Base-by-base conservation (phyloP, 768 basidiomycete genomes). In the Rhodotorula kratochvilovae region DNA sequence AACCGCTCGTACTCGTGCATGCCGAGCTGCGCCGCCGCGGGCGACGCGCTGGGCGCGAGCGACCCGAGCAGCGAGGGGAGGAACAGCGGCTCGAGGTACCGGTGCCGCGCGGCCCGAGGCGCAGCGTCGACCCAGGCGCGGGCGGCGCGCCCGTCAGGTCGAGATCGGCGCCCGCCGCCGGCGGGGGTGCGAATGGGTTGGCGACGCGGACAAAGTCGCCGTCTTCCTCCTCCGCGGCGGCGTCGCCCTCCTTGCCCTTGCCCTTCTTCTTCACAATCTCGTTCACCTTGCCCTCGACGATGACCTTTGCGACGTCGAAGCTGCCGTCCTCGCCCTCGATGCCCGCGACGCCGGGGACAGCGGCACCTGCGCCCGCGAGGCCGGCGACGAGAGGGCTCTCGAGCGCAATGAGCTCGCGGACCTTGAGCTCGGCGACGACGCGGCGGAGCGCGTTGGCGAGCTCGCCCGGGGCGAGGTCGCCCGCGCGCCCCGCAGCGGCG, bases 261-360 rank as follows among this genome's bases (percentile, higher is more conserved):
- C 71, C 69, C 53, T 73, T 67, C 36, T 74, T 73, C 35, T 77
- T 91, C 70, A 94, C 92, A 45, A 93, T 86, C 0, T 91, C 90
- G 74, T 88, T 87, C 80, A 93, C 92, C 78, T 89, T 90, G n/a
- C 92, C 92, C 15, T 91, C 90, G 43, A 92, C 90, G 55, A 95
- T 83, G 57, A 90, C 87, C 15, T 93, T 91, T 12, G 92, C 92
- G 68, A 94, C 91, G 79, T 95, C 90, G 27, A 90, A 90, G 35
- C 91, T 83, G 7, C 90, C 92, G 72, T 92, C 92, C 66, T 92
- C 91, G 70, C 91, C 58, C 19, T 43, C 58, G 21, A 27, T 13
- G 25, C 82, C 82, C 51, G n/a, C 71, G 3, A 53, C 65, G 1
- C n/a, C 61, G 5, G 65, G 72, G 5, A 31, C 75, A 16, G 66